Percentiles rank a stretch among this genome's conserved stretches.
Conservation (phyloP, 2,329 filamentous ascomycete species). For the Ceratocystis eucalypticola region DNA sequence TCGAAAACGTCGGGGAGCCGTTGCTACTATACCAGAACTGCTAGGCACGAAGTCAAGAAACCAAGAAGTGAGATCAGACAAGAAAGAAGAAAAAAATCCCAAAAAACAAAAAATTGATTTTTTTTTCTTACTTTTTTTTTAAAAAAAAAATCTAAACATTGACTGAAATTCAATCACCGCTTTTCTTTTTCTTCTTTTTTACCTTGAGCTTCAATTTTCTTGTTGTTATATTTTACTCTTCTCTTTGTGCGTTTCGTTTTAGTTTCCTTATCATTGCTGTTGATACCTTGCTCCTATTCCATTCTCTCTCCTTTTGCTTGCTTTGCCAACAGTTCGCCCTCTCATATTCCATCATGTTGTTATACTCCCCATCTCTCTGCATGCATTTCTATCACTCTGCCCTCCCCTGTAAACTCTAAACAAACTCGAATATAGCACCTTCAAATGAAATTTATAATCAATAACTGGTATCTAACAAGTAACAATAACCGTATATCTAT, state of each 20-base stretch:
- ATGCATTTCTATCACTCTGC: not conserved
- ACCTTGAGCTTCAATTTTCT: not conserved
- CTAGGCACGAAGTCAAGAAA: constrained; percentile 21
- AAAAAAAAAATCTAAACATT: too few species aligned
- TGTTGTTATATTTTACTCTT: not conserved
- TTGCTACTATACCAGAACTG: constrained; percentile 74
- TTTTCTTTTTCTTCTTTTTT: not conserved
- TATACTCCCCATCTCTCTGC: not conserved
- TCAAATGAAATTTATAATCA: constrained; percentile 4
- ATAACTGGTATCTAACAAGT: constrained; percentile 1
- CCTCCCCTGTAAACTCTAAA: not conserved
- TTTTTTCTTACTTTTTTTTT: not conserved
- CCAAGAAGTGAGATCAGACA: not conserved
- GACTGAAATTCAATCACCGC: too few species aligned
- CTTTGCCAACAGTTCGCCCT: not conserved
- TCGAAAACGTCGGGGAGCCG: constrained; percentile 94
- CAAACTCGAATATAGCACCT: not conserved
- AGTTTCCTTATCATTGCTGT: not conserved
- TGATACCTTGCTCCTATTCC: not conserved
- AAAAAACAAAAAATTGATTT: not conserved
- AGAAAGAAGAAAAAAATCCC: too few species aligned
- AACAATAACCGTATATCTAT: not conserved
- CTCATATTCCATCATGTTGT: not conserved
- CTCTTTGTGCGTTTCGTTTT: not conserved
- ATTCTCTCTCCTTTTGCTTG: not conserved